Percentiles rank a stretch among this genome's conserved stretches.
Evolutionary conservation across 2,329 filamentous ascomycete genomes (phyloP).

Genomic region (Thermochaetoides dissita): DNA sequence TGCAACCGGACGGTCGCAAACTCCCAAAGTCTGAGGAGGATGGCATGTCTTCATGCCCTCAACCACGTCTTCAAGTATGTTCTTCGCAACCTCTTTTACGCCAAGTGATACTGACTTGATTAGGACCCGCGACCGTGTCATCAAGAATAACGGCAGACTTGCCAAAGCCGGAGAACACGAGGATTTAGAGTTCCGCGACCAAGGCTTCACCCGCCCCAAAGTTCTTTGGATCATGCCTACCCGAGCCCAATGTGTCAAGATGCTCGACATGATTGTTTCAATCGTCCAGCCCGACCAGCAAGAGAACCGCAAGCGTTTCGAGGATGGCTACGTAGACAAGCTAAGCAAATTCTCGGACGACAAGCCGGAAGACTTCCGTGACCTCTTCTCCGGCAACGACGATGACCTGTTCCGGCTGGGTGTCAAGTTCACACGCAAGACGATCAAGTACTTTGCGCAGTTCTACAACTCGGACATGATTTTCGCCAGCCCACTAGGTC

Average conservation of each 20-base stretch:
- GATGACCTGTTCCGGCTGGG: slow-evolving; percentile 95
- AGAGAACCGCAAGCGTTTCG: slow-evolving; percentile 86
- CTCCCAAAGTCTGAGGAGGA: slow-evolving; percentile 51
- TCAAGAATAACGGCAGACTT: slow-evolving; percentile 81
- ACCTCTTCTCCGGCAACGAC: slow-evolving; percentile 86
- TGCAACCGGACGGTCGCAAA: slow-evolving; percentile 58
- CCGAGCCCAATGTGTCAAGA: slow-evolving; percentile 67
- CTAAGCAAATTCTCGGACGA: slow-evolving; percentile 55
- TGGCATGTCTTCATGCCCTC: slow-evolving; percentile 69
- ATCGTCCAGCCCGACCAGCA: slow-evolving; percentile 77
- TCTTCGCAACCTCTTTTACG: too few species aligned
- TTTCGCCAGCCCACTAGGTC: slow-evolving; percentile 74
- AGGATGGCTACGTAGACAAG: slow-evolving; percentile 63
- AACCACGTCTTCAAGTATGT: slow-evolving; percentile 80
- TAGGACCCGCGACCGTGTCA: slow-evolving; percentile 71
- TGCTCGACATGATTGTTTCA: slow-evolving; percentile 61
- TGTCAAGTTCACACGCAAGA: slow-evolving; percentile 94
- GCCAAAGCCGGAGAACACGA: slow-evolving; percentile 48
- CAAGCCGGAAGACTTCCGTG: slow-evolving; percentile 73
- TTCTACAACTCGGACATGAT: slow-evolving; percentile 97
- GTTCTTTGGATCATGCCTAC: slow-evolving; percentile 84
- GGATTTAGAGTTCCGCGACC: slow-evolving; percentile 68
- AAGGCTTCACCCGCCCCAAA: slow-evolving; percentile 91
- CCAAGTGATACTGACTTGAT: slow-evolving; percentile 2
- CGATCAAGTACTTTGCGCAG: slow-evolving; percentile 82